phyloP scores from a whole-genome alignment of 768 basidiomycete genomes.

The Lactarius pseudohatsudake region DNA sequence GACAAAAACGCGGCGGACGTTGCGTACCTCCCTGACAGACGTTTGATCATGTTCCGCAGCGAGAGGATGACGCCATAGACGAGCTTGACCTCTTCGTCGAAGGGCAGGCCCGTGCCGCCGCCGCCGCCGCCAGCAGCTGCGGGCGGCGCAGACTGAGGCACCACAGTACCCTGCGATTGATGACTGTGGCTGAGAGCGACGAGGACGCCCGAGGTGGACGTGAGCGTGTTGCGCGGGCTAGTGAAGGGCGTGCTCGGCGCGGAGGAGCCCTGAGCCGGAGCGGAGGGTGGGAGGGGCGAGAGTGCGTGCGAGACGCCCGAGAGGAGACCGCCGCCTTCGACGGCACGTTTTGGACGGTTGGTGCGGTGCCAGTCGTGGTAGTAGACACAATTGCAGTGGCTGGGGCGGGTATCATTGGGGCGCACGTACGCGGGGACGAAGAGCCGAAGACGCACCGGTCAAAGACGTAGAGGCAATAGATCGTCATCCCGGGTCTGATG shows the following conservation, averaged over 20 bases:
- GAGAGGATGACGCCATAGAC: conserved; percentile 95
- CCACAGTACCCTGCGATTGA: conserved; percentile 19
- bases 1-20: neutral
- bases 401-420: conserved; percentile 34
- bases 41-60: conserved; percentile 91
- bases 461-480: conserved; percentile 91
- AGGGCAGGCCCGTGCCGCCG: conserved; percentile 60
- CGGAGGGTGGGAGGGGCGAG: conserved; percentile 34
- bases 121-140: conserved; percentile 6
- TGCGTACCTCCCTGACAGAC: conserved; percentile 78
- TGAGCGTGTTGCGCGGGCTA: conserved; percentile 67
- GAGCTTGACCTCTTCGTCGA: conserved; percentile 96
- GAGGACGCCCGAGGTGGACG: conserved; percentile 63
- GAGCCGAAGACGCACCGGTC: conserved; percentile 61
- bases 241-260: conserved; percentile 41
- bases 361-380: conserved; percentile 95
- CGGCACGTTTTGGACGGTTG: conserved; percentile 67
- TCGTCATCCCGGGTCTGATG: conserved; percentile 59
- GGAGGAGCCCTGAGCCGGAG: conserved; percentile 37
- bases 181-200: conserved; percentile 52
- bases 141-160: conserved; percentile 36
- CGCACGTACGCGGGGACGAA: neutral
- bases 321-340: conserved; percentile 65
- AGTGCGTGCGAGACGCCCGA: conserved; percentile 79
- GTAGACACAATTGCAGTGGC: conserved; percentile 91